These are phyloP conservation scores for Avicennia marina DNA, from an alignment of 257 asterid genomes.

Conservation along the genomic window DNA sequence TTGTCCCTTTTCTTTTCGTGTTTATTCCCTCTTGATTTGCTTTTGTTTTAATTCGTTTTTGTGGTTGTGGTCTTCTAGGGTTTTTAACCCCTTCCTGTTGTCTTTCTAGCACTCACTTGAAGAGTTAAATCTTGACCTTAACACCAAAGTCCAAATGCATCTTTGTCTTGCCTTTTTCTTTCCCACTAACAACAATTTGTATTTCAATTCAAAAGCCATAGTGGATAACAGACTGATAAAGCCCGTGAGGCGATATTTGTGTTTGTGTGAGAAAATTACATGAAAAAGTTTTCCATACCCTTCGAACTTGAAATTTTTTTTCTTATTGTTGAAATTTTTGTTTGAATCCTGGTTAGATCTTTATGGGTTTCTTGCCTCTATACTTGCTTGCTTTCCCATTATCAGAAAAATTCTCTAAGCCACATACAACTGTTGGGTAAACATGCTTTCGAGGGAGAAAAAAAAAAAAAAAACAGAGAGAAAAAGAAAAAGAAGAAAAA, in stretches of 20 bases:
- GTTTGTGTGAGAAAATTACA: too few species aligned
- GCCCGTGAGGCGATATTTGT: not conserved
- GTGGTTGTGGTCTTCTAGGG: slow-evolving; percentile 11
- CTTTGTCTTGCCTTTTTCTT: slow-evolving; percentile 28
- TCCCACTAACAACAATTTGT: slow-evolving; percentile 30
- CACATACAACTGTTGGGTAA: too few species aligned
- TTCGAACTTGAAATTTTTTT: too few species aligned
- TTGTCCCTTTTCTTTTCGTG: not conserved
- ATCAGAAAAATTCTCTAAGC: too few species aligned
- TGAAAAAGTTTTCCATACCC: too few species aligned
- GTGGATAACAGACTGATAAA: not conserved
- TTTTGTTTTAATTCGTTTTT: not conserved
- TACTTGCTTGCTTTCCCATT: too few species aligned
- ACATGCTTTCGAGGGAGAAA: too few species aligned
- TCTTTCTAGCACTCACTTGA: slow-evolving; percentile 35
- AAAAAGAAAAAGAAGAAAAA: not conserved
- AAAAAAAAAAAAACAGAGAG: too few species aligned
- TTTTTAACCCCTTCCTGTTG: slow-evolving; percentile 20
- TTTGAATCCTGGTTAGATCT: too few species aligned
- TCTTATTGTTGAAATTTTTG: too few species aligned
- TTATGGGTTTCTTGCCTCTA: too few species aligned
- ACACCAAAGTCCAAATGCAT: slow-evolving; percentile 45
- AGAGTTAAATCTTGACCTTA: slow-evolving; percentile 45
- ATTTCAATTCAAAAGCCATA: slow-evolving; percentile 8
- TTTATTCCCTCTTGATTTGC: not conserved